Evolutionary conservation across 2,329 filamentous ascomycete species (phyloP), one percentile per base, ranked within the genome.

Genomic region (Sporothrix sp.): DNA sequence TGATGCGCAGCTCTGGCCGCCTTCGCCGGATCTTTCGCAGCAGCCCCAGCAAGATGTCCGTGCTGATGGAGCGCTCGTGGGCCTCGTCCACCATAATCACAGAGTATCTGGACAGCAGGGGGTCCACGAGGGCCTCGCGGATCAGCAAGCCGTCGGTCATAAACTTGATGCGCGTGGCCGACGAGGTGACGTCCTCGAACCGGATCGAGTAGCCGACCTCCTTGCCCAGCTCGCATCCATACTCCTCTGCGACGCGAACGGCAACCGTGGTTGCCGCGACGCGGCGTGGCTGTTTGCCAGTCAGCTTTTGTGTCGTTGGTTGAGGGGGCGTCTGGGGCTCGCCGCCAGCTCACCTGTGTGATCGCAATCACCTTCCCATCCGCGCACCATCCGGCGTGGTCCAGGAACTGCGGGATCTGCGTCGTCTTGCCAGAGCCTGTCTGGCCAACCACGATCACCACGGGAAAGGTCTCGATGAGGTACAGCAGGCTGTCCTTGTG

Each of bases 81-180:
- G 91, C 93, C 68, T 97, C 91, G 63, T 98, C 93, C 7, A 98
- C 85, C 88, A 98, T 96, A 59, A 98, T 87, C 39, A 95, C 85
- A 0, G 89, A 94, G 64, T 98, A 98, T 10, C 88, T 79, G 18
- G 87, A 93, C 32, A 98, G 69, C 3, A 97, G 69, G 11, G 93
- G 93, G 65, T 98, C 93, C 3, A 96, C 87, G 4, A 98, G 75
- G 25, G 91, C 93, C 68, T 98, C 93, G 60, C 91, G 76, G 48
- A 98, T 80, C 28, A 98, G 75, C 44, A 98, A 73, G 0, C 91
- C 91, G 68, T 98, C 93, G 0, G 91, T 98, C 56, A 97, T 70
- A 62, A 97, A 97, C 64, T 98, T 96, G 69, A 98, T 91, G 48
- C 80, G 80, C 1, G 93, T 98, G 30, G 79, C 75, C 16, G 83